Evolutionary conservation across 73 alveolate genomes (phyloP).

Genomic region (Paramecium caudatum): DNA sequence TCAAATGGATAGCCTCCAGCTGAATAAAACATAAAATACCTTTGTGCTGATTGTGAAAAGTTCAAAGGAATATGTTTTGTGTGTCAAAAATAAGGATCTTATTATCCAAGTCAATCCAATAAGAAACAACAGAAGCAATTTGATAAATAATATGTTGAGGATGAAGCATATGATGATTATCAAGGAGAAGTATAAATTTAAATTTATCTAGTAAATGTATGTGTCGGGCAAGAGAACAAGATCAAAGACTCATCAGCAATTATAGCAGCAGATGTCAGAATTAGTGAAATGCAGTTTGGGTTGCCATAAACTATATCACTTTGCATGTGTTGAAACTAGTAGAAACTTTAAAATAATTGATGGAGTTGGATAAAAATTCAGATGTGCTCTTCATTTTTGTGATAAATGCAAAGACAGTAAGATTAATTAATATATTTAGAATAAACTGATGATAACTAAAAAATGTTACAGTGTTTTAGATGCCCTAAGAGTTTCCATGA

Average conservation of each 20-base stretch:
- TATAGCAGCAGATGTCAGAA: constrained; percentile 29
- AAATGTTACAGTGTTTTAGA: constrained; percentile 67
- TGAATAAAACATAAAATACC: constrained; percentile 77
- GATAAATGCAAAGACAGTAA: constrained; percentile 68
- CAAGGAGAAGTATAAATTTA: background rate
- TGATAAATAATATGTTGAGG: constrained; percentile 11
- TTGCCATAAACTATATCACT: constrained; percentile 73
- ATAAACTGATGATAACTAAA: constrained; percentile 52
- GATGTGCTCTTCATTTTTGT: constrained; percentile 76
- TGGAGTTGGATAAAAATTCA: constrained; percentile 57
- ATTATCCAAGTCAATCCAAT: constrained; percentile 44
- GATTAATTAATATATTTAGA: background rate
- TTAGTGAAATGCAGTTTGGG: constrained; percentile 58
- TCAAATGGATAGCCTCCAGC: constrained; percentile 56
- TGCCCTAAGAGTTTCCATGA: constrained; percentile 72
- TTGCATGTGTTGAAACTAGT: constrained; percentile 68
- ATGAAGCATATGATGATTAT: constrained; percentile 40
- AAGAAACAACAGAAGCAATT: background rate
- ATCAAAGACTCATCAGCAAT: background rate
- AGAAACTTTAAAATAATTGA: constrained; percentile 64
- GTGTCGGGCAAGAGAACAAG: constrained; percentile 59
- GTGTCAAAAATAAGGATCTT: constrained; percentile 80
- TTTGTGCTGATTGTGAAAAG: constrained; percentile 84
- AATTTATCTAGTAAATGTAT: background rate
- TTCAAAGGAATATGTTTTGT: constrained; percentile 82